Percentiles rank a stretch among this genome's conserved stretches.
These are phyloP conservation scores for Trichosporon sp. DNA, from an alignment of 1,284 basidiomycete species.

Conservation along the genomic window DNA sequence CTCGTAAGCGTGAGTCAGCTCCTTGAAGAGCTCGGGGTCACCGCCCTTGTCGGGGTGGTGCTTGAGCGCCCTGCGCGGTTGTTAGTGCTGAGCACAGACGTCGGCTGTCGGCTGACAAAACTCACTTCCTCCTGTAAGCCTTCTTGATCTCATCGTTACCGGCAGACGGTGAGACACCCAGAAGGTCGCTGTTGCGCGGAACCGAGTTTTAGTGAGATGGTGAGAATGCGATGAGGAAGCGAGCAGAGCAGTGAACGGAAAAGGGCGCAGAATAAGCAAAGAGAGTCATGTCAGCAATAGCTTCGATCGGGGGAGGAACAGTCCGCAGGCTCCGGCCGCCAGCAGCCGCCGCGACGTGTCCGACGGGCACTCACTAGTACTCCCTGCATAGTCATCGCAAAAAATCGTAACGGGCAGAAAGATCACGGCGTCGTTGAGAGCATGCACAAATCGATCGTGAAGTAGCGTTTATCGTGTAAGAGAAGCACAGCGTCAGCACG, in stretches of 20 bases:
- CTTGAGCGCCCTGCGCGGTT: constrained; percentile 63
- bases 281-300: constrained; percentile 4
- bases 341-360: neutral
- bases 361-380: constrained; percentile 56
- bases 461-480: neutral
- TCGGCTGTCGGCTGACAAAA: neutral
- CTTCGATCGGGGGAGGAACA: too few relatives aligned
- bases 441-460: neutral
- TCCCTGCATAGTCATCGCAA: constrained; percentile 54
- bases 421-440: neutral
- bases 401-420: neutral
- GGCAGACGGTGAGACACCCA: constrained; percentile 70
- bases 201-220: too few relatives aligned
- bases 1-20: constrained; percentile 95
- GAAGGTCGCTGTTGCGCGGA: constrained; percentile 56
- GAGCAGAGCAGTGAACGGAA: neutral
- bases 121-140: constrained; percentile 86
- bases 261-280: neutral
- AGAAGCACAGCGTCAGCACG: constrained; percentile 5
- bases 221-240: constrained; percentile 11
- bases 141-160: constrained; percentile 83
- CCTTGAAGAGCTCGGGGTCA: constrained; percentile 95
- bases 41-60: constrained; percentile 96
- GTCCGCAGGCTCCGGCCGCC: too few relatives aligned
- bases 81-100: constrained; percentile 17